phyloP scores from a whole-genome alignment of 352 stramenopile genomes.

The Thalassiosira mediterranea region DNA sequence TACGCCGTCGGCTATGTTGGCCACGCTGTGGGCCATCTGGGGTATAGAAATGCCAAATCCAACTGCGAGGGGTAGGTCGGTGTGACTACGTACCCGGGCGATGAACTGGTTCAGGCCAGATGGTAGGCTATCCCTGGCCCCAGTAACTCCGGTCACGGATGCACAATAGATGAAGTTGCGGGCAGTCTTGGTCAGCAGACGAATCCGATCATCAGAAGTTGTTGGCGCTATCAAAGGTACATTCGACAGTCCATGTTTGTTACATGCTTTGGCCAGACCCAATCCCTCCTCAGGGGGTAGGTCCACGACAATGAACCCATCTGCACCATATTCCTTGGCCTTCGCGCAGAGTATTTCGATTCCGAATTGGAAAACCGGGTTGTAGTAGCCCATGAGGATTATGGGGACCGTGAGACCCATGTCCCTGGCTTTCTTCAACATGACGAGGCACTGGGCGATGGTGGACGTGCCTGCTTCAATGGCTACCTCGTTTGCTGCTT shows the following conservation, averaged over 20 bases:
- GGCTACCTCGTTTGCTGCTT: conserved; percentile 94
- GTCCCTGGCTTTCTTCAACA: conserved; percentile 86
- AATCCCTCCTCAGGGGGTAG: conserved; percentile 94
- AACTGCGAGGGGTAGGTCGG: conserved; percentile 91
- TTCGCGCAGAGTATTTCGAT: conserved; percentile 91
- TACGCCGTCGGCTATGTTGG: conserved; percentile 88
- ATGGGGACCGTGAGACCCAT: conserved; percentile 93
- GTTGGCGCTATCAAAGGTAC: conserved; percentile 97
- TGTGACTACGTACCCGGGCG: conserved; percentile 84
- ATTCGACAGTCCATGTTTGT: conserved; percentile 91
- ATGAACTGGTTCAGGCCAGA: conserved; percentile 94
- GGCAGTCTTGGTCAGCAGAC: conserved; percentile 77
- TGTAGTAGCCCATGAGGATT: conserved; percentile 99
- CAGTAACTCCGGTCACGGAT: conserved; percentile 90
- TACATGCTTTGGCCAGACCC: conserved; percentile 89
- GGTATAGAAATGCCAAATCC: conserved; percentile 96
- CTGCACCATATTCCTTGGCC: conserved; percentile 86
- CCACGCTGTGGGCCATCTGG: conserved; percentile 90
- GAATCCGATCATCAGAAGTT: conserved; percentile 93
- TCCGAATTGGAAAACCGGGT: conserved; percentile 97
- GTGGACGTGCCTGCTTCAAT: conserved; percentile 92
- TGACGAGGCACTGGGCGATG: conserved; percentile 91
- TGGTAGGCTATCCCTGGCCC: conserved; percentile 87
- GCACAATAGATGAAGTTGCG: conserved; percentile 87
- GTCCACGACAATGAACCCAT: conserved; percentile 99